A percentile compares a stretch with the other conserved stretches of the same genome.
These are phyloP conservation scores for Rehmannia glutinosa DNA, from an alignment of 257 asterid genomes.

Conservation along the genomic window DNA sequence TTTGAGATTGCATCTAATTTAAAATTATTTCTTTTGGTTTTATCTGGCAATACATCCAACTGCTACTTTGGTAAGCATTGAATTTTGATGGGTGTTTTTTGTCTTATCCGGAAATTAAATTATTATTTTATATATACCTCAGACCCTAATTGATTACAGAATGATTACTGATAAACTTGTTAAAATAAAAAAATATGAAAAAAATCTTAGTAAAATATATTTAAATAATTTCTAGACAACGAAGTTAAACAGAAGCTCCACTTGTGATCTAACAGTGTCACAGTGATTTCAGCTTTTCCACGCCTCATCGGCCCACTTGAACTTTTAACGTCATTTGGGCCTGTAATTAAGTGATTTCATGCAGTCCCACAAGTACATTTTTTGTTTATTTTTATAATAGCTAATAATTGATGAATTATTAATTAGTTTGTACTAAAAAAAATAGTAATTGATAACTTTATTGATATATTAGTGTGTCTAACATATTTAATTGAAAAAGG, in stretches of 20 bases:
- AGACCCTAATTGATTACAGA: too few relatives aligned
- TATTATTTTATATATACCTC: not conserved
- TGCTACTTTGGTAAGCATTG: constrained; percentile 8
- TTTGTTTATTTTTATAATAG: too few relatives aligned
- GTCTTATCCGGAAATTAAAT: not conserved
- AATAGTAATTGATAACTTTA: too few relatives aligned
- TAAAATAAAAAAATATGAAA: too few relatives aligned
- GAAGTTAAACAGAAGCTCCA: not conserved
- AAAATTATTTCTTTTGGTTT: not conserved
- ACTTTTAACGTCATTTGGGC: not conserved
- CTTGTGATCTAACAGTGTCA: not conserved
- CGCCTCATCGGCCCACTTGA: not conserved
- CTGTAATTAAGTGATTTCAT: not conserved
- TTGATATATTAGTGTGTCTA: too few relatives aligned
- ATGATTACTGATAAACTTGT: too few relatives aligned
- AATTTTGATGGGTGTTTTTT: constrained; percentile 2
- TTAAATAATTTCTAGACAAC: too few relatives aligned
- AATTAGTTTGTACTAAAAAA: too few relatives aligned
- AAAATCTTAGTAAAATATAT: too few relatives aligned
- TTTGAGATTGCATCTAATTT: not conserved
- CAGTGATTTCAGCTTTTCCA: not conserved
- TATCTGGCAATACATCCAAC: not conserved
- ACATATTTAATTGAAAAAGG: too few relatives aligned
- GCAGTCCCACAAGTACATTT: not conserved
- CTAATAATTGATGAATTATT: too few relatives aligned